Base-by-base conservation (phyloP, 768 basidiomycete species). In the Rickenella mellea region DNA sequence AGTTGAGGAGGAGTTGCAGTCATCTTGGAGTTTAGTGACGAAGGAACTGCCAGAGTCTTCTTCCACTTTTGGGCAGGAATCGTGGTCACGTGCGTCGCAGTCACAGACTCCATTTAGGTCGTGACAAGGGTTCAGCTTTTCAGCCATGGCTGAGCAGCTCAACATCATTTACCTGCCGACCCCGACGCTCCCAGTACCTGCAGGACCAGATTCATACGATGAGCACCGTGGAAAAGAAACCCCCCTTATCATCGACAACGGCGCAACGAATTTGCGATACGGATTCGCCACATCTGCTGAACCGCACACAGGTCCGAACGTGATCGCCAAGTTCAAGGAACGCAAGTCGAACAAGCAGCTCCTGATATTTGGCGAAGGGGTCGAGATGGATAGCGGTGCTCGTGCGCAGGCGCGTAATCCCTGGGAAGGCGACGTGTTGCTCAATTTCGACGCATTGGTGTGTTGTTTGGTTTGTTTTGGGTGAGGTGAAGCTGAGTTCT, bases 361-460 rank as follows among this genome's bases (percentile, higher is more conserved):
- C n/a, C 57, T 93, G 24, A 68, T 98, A 10, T 94, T 94, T 44
- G 96, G 96, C 0, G 78, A 84, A 25, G 90, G 79, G 9, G 77
- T 89, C 24, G 93, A 96, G 32, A 68, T 78, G 10, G 96, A 99
- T 58, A 83, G 83, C 29, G 84, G 80, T 9, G 83, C 88, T 44
- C 75, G 83, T 51, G 74, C 78, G 2, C 86, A 87, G 56, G 71
- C 80, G 6, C 80, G 77, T 53, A 79, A 78, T 0, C 82, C 94
- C 41, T 98, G 87, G 83, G 96, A 99, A 57, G 92, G 90, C 6
- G 96, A 98, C 55, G 78, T 96, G 17, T 59, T 97, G 36, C 70
- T 90, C 51, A 92, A 91, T 61, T 87, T 84, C 51, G 96, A 98
- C 62, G 82, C 89, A 20, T 67, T 98, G 72, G 94, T 97, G 64